phyloP scores from a whole-genome alignment of 768 basidiomycete genomes.

The Termitomyces sp. region DNA sequence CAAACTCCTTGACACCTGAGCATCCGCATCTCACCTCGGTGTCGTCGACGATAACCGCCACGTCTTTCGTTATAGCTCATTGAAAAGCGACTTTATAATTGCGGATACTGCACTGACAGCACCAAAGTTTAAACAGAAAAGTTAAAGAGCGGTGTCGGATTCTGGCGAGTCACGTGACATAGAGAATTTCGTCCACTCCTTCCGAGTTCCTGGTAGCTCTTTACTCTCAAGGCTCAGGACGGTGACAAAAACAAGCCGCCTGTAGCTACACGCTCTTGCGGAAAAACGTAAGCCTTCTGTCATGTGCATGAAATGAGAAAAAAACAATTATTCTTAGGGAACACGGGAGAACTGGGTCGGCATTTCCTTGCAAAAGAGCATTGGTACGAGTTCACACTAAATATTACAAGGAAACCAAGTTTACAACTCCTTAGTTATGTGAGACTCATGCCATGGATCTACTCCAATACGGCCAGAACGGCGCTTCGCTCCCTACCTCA shows the following conservation, averaged over 20 bases:
- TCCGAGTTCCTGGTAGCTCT: neutral
- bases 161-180: neutral
- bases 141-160: neutral
- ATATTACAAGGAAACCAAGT: neutral
- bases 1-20: slow-evolving; percentile 11
- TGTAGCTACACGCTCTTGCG: neutral
- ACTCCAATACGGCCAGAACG: slow-evolving; percentile 46
- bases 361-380: neutral
- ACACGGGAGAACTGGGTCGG: neutral
- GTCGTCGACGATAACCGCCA: slow-evolving; percentile 40
- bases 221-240: neutral
- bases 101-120: neutral
- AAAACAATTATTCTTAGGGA: neutral
- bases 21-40: slow-evolving; percentile 45
- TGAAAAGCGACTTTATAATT: slow-evolving; percentile 17
- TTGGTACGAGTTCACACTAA: slow-evolving; percentile 10
- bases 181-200: neutral
- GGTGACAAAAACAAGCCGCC: neutral
- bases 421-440: slow-evolving; percentile 40
- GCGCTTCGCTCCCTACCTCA: slow-evolving; percentile 15
- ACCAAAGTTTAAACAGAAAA: neutral
- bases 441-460: slow-evolving; percentile 68
- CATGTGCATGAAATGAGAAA: neutral
- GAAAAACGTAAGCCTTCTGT: neutral
- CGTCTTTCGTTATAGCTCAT: slow-evolving; percentile 58